Base-by-base conservation (phyloP, 139 green algal species). In the Limnomonas spitsbergensis region DNA sequence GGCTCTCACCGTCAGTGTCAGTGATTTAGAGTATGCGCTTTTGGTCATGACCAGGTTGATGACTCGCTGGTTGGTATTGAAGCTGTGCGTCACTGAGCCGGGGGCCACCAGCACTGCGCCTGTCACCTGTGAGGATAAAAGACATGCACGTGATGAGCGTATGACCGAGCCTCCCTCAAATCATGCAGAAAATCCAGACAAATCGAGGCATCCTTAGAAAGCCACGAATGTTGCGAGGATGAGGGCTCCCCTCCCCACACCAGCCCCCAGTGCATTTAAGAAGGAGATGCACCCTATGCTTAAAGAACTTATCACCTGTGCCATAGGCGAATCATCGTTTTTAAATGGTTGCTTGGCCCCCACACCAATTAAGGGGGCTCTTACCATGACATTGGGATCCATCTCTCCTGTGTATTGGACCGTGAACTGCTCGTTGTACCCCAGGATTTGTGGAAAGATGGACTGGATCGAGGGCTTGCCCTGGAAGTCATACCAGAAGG, bases 51-150 rank as follows among this genome's bases (percentile, higher is more conserved):
- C 37, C 35, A 85, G 40, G 36, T 72, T 76, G n/a, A 86, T 74
- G 1, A 78, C 82, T 34, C 82, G 82, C 69, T 87, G 82, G 69
- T 87, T 84, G 39, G 76, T 83, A 69, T 87, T 87, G 38, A 73
- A 84, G 0, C 66, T 80, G 78, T 87, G 82, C 1, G 82, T 87
- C n/a, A 54, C 81, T 38, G 67, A 78, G 20, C 35, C 68, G 9
- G 82, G 82, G 39, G 82, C 78, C 36, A 87, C 78, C 0, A 87
- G 66, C 56, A 80, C 70, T 27, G 70, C 78, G 20, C 7, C 34
- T 1, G 77, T 81, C 2, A 77, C 76, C 29, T n/a, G 14, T 7
- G 42, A 3, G 68, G 24, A 70, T 14, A 61, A 20, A 61, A 29
- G 47, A n/a, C n/a, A n/a, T n/a, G n/a, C n/a, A n/a, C n/a, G n/a